Conservation (phyloP, 306 rosid species). For the Quercus aquifolioides region DNA sequence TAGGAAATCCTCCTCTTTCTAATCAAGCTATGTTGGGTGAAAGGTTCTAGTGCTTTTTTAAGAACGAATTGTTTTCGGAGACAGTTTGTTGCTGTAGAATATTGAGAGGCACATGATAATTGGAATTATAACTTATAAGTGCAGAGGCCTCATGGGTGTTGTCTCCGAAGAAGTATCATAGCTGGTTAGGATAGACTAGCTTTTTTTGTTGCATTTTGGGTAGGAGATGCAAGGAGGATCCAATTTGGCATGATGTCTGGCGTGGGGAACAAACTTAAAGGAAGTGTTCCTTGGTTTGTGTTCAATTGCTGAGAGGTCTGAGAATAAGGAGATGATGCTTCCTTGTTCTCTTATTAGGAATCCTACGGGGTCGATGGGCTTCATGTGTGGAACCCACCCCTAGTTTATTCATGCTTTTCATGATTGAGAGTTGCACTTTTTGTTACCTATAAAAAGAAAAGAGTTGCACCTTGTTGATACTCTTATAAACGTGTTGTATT, state of each 20-base stretch:
- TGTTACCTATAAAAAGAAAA: no score
- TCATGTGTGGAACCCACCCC: background rate
- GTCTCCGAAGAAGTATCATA: background rate
- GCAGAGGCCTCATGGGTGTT: background rate
- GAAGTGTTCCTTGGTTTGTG: background rate
- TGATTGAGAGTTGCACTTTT: background rate
- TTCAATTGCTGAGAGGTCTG: background rate
- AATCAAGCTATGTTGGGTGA: background rate
- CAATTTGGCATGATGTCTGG: background rate
- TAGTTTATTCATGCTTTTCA: background rate
- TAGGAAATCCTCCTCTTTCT: background rate
- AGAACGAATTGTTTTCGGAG: background rate
- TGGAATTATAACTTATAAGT: background rate
- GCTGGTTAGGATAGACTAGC: background rate
- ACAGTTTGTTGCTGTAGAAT: no score
- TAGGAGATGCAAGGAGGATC: background rate
- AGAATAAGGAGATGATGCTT: conserved; percentile 1
- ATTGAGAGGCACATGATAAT: background rate
- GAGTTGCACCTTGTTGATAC: background rate
- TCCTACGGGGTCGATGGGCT: background rate
- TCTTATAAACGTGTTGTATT: no score
- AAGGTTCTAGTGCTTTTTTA: background rate
- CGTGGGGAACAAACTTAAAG: background rate
- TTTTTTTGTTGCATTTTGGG: background rate
- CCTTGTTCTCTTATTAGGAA: background rate